Evolutionary conservation across 805 yeast genomes (phyloP).

Genomic region (Candida germanica): DNA sequence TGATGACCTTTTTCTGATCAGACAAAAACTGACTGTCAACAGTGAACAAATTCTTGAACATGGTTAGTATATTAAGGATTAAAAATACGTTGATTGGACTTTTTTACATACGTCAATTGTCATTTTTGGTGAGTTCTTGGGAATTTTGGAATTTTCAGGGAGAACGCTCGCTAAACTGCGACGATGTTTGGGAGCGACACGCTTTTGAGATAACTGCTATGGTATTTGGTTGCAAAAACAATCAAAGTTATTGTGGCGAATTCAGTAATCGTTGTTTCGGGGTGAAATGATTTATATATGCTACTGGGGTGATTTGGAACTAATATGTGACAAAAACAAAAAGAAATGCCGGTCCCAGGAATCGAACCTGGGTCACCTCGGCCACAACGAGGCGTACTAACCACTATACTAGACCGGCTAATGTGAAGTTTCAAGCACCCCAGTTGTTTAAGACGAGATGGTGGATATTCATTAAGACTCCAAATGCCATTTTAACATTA

Average conservation of each 20-base stretch:
- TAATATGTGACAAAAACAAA: no score
- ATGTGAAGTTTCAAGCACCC: not conserved
- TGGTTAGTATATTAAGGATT: no score
- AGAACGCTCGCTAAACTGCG: slow-evolving; percentile 7
- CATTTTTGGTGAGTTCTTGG: slow-evolving; percentile 1
- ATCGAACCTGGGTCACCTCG: slow-evolving; percentile 50
- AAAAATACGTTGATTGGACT: no score
- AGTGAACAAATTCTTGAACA: no score
- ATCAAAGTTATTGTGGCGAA: no score
- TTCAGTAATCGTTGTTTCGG: no score
- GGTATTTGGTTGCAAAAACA: no score
- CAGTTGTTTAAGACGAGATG: not conserved
- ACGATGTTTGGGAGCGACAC: not conserved
- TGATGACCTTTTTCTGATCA: slow-evolving; percentile 63
- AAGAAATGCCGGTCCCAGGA: slow-evolving; percentile 47
- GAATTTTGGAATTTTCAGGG: slow-evolving; percentile 3
- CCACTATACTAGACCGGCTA: slow-evolving; percentile 50
- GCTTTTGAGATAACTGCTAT: no score
- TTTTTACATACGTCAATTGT: slow-evolving; percentile 10
- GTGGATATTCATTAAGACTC: no score
- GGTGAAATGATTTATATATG: no score
- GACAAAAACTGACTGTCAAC: slow-evolving; percentile 65
- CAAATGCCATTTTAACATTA: no score
- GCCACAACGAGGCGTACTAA: slow-evolving; percentile 50
- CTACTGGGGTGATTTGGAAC: no score